Evolutionary conservation across 164 flowering plant species (phyloP), one percentile per base, ranked within the genome.

Genomic region (Saururus chinensis): DNA sequence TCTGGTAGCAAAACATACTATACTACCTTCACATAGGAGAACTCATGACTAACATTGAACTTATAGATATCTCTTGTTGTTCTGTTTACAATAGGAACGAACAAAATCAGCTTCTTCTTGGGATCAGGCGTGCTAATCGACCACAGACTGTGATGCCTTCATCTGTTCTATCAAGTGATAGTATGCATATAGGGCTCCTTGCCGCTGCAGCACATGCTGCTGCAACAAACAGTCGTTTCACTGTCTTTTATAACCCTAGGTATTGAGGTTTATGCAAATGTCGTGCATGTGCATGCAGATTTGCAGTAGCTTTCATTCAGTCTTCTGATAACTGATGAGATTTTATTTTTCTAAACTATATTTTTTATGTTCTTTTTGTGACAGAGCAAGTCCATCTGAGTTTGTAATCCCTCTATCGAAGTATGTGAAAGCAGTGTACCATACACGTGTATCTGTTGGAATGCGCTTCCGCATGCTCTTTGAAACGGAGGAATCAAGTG

Each of bases 121-220:
- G 96, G 40, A 89, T 89, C 57, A 84, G 96, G n/a, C 87, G 91
- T 57, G 93, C 93, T 24, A 81, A 60, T 68, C 80, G 96, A 51
- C 89, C 93, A 16, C 96, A 89, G 73, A 89, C 93, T 26, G 89
- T 84, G 65, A 82, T 89, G 87, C 96, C 96, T 42, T 89, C 96
- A 25, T 89, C 96, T 37, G 96, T 89, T 68, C 68, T 89, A 63
- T 89, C 96, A n/a, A 86, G 91, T 68, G 93, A 89, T 61, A 87
- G 96, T 73, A 89, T 89, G 96, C 96, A 87, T 72, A 83, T 89
- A 56, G 96, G 96, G 57, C 88, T 89, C 54, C 93, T 89, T 68
- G 93, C 93, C 64, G 93, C 96, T 60, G 96, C 96, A 51, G 96
- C 96, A 56, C 96, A 89, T 79, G 96, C 96, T 61, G 87, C 96